Base-by-base conservation (phyloP, 306 rosid genomes). In the Calophaca sinica region DNA sequence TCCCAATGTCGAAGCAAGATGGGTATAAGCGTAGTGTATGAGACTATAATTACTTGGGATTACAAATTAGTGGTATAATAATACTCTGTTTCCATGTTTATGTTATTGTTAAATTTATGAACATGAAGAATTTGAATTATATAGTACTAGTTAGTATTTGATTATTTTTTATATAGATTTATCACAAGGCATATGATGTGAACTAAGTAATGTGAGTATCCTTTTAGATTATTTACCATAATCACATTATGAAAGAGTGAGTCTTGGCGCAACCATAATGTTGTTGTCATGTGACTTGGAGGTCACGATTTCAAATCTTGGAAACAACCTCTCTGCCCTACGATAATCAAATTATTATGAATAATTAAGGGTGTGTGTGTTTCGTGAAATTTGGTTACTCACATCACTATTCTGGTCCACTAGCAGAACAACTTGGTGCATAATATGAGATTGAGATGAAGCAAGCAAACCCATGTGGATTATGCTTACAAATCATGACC, bases 381-480 rank as follows among this genome's bases (percentile, higher is more conserved):
- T 20, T 59, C 0, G 6, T 2, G 49, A 46, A 60, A 60, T 46
- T 5, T 73, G 32, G 70, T 73, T 62, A 32, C 57, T 10, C 3
- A 5, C 38, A 35, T 1, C 41, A 26, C 53, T 39, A 64, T 4
- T 75, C 52, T 75, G 63, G 63, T 59, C 46, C 63, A 58, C 32
- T 20, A 26, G 13, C 4, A 48, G 35, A 59, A 36, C 36, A 32
- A 68, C 3, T 57, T 44, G 49, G 15, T 46, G 41, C 5, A 9
- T 76, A 14, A 28, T 15, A 76, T 38, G 38, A 38, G 53, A 77
- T 38, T 59, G 72, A 69, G 65, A 78, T 61, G 65, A 78, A 70
- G 33, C 38, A 60, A 77, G 28, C 67, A 68, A 57, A 68, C 0
- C 20, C 82, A 78, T 70, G 71, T 78, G 82, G 39, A 32, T 51